Base-by-base conservation (phyloP, 208 protist species). In the Trypanosoma cruzi region DNA sequence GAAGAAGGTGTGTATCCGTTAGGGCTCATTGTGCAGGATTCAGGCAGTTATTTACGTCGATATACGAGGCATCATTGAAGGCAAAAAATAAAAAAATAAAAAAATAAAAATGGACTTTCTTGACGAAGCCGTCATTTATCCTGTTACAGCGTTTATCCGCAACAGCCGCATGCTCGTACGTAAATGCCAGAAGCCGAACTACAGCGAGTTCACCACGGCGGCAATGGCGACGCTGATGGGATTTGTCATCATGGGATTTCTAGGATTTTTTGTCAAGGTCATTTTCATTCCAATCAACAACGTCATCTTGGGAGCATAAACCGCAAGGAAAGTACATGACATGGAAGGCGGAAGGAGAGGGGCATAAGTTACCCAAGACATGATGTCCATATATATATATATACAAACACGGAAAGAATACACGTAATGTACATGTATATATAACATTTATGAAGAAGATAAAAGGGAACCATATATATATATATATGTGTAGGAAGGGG, bases 281-380 rank as follows among this genome's bases (percentile, higher is more conserved):
- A 92, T 98, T 75, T 97, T 98, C 62, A 98, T 98, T 67, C 97
- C 96, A 11, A 98, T 98, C 79, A 98, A 98, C 80, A 98, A 98
- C 71, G 94, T 98, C 29, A 95, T 98, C 50, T 85, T 98, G 20
- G 90, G 90, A 8, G 75, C 82, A 24, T 87, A 86, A n/a, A 5
- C 81, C 10, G 22, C 48, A 52, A 1, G 5, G 48, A 52, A 26
- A 11, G 18, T 26, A 26, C 20, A 52, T 11, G 48, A 26, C 5
- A 24, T 52, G 40, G 18, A 1, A 16, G 4, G 40, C 4, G 40
- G 40, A 14, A 44, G 40, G 36, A 40, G 36, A 10, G 36, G 36
- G 36, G 36, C 4, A 40, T 40, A 10, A 4, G 36, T 40, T 40
- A 10, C 10, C 36, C 36, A 40, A 4, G 36, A 49, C 16, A 6